A percentile compares a stretch with the other conserved stretches of the same genome.
Conservation (phyloP, 805 yeast genomes). For the Naumovozyma baii region DNA sequence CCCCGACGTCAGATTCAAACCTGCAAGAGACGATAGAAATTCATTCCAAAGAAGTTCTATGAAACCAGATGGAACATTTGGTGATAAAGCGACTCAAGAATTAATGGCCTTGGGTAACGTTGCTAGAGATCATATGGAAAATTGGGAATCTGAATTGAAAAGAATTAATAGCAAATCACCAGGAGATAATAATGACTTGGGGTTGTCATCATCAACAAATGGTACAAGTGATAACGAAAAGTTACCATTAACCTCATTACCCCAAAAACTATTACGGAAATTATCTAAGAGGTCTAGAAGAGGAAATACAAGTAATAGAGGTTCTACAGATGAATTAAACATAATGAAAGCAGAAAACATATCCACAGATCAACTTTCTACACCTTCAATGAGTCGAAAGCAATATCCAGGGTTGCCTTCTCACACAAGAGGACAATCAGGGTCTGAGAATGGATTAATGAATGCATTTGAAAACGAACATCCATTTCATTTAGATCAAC, state of each 20-base stretch:
- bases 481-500: conserved; percentile 6
- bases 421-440: conserved; percentile 23
- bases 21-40: conserved; percentile 89
- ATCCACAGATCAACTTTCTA: conserved; percentile 2
- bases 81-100: conserved; percentile 35
- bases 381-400: conserved; percentile 9
- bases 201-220: conserved; percentile 43
- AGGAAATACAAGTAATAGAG: conserved; percentile 4
- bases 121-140: conserved; percentile 66
- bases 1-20: conserved; percentile 82
- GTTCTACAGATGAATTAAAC: conserved; percentile 1
- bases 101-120: conserved; percentile 68
- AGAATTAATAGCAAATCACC: conserved; percentile 5
- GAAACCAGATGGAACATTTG: conserved; percentile 13
- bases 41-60: conserved; percentile 57
- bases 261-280: conserved; percentile 19
- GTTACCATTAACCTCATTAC: conserved; percentile 9
- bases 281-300: conserved; percentile 14
- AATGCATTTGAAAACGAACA: conserved; percentile 16
- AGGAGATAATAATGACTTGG: conserved; percentile 15
- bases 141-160: conserved; percentile 61
- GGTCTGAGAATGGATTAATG: conserved; percentile 24
- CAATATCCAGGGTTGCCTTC: conserved; percentile 15
- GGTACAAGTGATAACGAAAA: conserved; percentile 38
- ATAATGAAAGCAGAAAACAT: conserved; percentile 1